phyloP scores from a whole-genome alignment of 441 rosid genomes.

The Aquilaria agallochum region DNA sequence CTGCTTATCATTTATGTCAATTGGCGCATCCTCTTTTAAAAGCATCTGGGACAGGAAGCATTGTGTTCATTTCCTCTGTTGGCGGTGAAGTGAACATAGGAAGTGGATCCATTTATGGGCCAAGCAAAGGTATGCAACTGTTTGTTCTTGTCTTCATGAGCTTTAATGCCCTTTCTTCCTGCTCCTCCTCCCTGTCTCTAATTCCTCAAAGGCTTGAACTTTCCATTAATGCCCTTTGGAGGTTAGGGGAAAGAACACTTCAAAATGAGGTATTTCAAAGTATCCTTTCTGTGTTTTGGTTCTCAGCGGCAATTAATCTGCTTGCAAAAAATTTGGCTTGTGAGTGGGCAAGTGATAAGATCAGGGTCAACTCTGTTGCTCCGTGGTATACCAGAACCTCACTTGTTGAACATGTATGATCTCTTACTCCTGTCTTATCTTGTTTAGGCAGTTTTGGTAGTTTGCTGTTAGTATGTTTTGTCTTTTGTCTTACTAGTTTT shows the following conservation, averaged over 20 bases:
- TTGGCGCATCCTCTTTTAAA: conserved; percentile 82
- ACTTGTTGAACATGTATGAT: conserved; percentile 58
- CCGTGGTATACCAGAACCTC: conserved; percentile 88
- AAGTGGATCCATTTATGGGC: conserved; percentile 65
- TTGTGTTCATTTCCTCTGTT: conserved; percentile 85
- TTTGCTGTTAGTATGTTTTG: too few species aligned
- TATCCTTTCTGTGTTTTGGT: neutral
- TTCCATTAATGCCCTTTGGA: neutral
- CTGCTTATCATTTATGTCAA: conserved; percentile 75
- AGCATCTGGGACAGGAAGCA: conserved; percentile 65
- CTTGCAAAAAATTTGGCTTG: conserved; percentile 84
- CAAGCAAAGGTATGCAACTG: conserved; percentile 53
- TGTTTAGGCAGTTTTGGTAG: too few species aligned
- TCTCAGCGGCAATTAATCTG: conserved; percentile 78
- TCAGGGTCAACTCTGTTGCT: conserved; percentile 71
- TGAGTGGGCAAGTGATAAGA: conserved; percentile 90
- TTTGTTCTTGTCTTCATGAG: neutral
- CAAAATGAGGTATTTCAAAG: neutral
- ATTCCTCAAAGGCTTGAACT: conserved; percentile 1
- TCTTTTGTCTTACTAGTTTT: neutral
- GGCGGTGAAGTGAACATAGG: conserved; percentile 44
- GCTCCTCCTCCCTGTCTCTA: neutral
- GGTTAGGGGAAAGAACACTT: neutral
- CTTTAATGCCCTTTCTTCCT: neutral
- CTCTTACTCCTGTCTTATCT: neutral